These are phyloP conservation scores for Alternaria viburni DNA, from an alignment of 2,329 filamentous ascomycete species.

Conservation along the genomic window DNA sequence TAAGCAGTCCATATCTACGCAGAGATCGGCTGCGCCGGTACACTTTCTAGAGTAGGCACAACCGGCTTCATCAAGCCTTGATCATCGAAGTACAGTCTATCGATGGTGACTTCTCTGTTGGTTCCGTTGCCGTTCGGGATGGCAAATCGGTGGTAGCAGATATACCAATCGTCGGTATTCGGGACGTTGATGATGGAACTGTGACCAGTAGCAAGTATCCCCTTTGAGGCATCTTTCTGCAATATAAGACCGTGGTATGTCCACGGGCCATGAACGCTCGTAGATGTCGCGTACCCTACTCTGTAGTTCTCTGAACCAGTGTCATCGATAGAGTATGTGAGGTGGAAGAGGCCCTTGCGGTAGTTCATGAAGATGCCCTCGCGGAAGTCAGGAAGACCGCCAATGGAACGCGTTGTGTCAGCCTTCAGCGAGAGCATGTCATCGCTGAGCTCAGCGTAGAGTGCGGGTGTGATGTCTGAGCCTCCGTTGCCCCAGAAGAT, in stretches of 20 bases:
- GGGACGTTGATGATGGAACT: slow-evolving; percentile 36
- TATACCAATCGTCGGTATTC: slow-evolving; percentile 38
- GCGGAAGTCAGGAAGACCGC: slow-evolving; percentile 30
- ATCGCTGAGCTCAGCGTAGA: slow-evolving; percentile 31
- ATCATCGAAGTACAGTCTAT: slow-evolving; percentile 32
- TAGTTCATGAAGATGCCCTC: slow-evolving; percentile 37
- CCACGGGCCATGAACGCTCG: slow-evolving; percentile 31
- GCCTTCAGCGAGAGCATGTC: slow-evolving; percentile 31
- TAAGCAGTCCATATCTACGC: background rate
- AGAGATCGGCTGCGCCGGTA: slow-evolving; percentile 10
- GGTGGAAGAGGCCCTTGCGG: slow-evolving; percentile 30
- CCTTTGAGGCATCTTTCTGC: slow-evolving; percentile 28
- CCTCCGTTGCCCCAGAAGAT: slow-evolving; percentile 36
- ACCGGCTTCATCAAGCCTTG: slow-evolving; percentile 31
- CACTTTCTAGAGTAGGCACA: slow-evolving; percentile 33
- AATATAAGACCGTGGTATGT: slow-evolving; percentile 32
- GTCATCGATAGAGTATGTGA: slow-evolving; percentile 40
- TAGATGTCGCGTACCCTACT: slow-evolving; percentile 34
- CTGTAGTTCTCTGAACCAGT: slow-evolving; percentile 36
- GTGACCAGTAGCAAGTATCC: slow-evolving; percentile 35
- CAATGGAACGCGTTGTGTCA: slow-evolving; percentile 17
- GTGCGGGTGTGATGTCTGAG: slow-evolving; percentile 4
- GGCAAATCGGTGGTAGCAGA: slow-evolving; percentile 37
- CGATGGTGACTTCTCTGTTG: slow-evolving; percentile 32
- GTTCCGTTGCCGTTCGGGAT: slow-evolving; percentile 35